Conservation (phyloP, 371 early-diverging fungal genomes). For the Phascolomyces articulosus region DNA sequence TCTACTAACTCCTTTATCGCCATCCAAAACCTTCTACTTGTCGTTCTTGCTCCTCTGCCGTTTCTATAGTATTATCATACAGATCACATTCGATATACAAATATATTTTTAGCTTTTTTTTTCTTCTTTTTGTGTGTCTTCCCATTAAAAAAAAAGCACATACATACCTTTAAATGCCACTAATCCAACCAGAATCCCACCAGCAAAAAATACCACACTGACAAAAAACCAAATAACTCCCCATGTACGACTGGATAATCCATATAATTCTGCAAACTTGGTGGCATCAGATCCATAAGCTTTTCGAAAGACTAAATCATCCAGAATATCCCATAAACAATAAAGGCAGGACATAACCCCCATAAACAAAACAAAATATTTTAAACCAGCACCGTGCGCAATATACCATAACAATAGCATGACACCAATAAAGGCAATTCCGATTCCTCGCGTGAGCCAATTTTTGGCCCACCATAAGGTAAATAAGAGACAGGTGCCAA, state of each 20-base stretch:
- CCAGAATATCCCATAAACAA: conserved; percentile 88
- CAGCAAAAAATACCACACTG: conserved; percentile 72
- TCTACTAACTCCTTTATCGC: neutral
- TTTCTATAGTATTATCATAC: too few species aligned
- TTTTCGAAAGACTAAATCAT: conserved; percentile 84
- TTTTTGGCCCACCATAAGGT: conserved; percentile 84
- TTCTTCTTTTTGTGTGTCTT: too few species aligned
- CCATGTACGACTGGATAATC: conserved; percentile 76
- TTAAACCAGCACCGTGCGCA: conserved; percentile 66
- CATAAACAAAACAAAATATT: conserved; percentile 86
- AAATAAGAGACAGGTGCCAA: conserved; percentile 76
- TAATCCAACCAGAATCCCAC: conserved; percentile 73
- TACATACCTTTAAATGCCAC: conserved; percentile 67
- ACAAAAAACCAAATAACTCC: conserved; percentile 88
- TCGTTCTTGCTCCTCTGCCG: neutral
- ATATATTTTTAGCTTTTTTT: too few species aligned
- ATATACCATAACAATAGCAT: conserved; percentile 82
- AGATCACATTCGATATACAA: too few species aligned
- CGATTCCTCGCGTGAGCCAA: conserved; percentile 81
- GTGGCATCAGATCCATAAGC: conserved; percentile 89
- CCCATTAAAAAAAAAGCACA: too few species aligned
- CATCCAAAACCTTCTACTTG: neutral
- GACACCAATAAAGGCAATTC: conserved; percentile 77
- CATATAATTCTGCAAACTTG: conserved; percentile 75
- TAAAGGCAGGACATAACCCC: conserved; percentile 90